A percentile compares a stretch with the other conserved stretches of the same genome.
Conservation (phyloP, 441 rosid genomes). For the Capsella rubella region DNA sequence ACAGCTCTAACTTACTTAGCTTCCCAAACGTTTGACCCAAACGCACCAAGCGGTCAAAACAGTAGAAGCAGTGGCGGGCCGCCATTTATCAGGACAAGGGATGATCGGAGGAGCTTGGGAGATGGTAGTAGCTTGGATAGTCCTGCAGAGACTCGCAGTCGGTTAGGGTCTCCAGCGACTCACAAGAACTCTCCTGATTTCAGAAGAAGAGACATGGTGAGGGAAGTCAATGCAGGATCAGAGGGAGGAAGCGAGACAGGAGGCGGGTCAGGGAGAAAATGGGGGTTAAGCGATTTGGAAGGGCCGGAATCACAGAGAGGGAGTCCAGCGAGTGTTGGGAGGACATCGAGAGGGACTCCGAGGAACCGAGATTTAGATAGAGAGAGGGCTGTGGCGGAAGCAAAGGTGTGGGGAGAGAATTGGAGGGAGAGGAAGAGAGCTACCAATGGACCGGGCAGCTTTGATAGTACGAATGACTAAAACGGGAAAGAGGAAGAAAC, state of each 20-base stretch:
- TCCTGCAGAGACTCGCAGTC: slow-evolving; percentile 63
- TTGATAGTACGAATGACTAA: slow-evolving; percentile 77
- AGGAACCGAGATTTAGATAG: slow-evolving; percentile 90
- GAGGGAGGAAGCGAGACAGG: slow-evolving; percentile 73
- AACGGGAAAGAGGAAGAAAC: slow-evolving; percentile 44
- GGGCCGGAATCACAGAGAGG: slow-evolving; percentile 71
- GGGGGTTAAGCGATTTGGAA: slow-evolving; percentile 74
- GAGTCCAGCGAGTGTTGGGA: slow-evolving; percentile 71
- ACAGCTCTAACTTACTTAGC: slow-evolving; percentile 96
- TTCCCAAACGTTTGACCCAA: slow-evolving; percentile 89
- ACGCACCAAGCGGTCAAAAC: slow-evolving; percentile 58
- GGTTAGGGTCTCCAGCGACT: slow-evolving; percentile 75
- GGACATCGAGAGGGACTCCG: slow-evolving; percentile 70
- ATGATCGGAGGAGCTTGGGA: slow-evolving; percentile 63
- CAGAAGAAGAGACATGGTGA: slow-evolving; percentile 67
- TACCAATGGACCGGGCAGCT: slow-evolving; percentile 57
- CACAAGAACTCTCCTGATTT: slow-evolving; percentile 87
- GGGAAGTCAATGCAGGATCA: slow-evolving; percentile 63
- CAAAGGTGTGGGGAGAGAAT: slow-evolving; percentile 99
- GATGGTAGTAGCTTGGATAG: slow-evolving; percentile 76
- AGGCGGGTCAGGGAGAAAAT: slow-evolving; percentile 84
- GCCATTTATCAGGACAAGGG: slow-evolving; percentile 71
- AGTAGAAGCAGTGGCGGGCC: slow-evolving; percentile 70
- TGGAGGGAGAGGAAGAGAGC: slow-evolving; percentile 92
- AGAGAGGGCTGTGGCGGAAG: slow-evolving; percentile 96